A percentile compares a stretch with the other conserved stretches of the same genome.
Conservation (phyloP, 2,329 filamentous ascomycete genomes). For the Xylaria sp. region DNA sequence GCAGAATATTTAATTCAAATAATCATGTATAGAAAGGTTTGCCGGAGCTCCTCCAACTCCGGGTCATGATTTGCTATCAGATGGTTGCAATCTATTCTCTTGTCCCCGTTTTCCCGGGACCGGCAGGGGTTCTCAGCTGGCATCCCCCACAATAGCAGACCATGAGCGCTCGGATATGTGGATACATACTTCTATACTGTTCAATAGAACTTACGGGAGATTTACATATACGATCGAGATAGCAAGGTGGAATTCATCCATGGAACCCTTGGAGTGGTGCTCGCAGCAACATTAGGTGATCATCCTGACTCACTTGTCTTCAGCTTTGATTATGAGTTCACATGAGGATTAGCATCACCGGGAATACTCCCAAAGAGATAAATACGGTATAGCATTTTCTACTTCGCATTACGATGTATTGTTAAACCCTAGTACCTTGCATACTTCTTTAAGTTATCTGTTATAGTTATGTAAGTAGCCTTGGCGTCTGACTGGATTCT, state of each 20-base stretch:
- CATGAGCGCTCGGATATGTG: background rate
- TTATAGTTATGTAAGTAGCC: background rate
- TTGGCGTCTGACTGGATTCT: background rate
- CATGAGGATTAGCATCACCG: background rate
- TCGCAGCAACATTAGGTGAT: background rate
- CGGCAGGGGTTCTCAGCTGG: constrained; percentile 4
- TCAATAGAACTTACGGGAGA: background rate
- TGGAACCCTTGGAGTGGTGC: background rate
- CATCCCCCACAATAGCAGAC: background rate
- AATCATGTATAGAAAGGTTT: background rate
- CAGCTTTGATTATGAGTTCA: background rate
- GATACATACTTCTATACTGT: background rate
- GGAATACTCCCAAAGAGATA: background rate
- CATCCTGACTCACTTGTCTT: background rate
- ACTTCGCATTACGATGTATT: background rate
- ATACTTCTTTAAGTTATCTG: no score
- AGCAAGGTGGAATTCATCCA: background rate
- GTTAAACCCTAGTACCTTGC: background rate
- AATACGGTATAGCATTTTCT: background rate
- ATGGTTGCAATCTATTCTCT: background rate
- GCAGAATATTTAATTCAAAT: background rate
- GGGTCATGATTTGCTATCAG: background rate
- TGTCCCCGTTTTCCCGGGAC: background rate
- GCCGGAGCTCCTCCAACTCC: background rate
- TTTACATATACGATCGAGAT: background rate